Conservation (phyloP, 768 basidiomycete genomes). For the Mycena rebaudengoi region DNA sequence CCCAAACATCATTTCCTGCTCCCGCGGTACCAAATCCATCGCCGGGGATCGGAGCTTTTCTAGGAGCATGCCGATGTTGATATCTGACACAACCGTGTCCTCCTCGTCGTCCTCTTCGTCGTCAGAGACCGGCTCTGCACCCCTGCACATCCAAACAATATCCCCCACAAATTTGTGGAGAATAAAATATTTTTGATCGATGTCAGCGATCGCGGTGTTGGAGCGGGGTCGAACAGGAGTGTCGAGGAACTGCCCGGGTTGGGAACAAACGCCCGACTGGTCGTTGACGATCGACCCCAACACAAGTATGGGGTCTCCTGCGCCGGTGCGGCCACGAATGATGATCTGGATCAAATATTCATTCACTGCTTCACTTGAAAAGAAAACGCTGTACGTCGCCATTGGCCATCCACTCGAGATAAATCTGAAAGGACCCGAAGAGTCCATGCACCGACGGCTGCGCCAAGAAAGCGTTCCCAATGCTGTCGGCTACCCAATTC, state of each 20-base stretch:
- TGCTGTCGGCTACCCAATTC: background rate
- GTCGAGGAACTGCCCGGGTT: background rate
- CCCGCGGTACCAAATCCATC: constrained; percentile 17
- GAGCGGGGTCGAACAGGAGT: too few species aligned
- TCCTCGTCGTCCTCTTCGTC: background rate
- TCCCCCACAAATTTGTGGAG: background rate
- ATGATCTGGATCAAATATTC: background rate
- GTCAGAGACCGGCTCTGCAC: background rate
- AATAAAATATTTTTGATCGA: background rate
- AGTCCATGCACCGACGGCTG: background rate
- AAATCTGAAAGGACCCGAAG: background rate
- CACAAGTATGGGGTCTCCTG: background rate
- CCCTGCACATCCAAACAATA: background rate
- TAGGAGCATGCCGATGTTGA: constrained; percentile 7
- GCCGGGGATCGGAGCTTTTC: constrained; percentile 11
- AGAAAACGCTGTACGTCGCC: background rate
- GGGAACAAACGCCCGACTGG: background rate
- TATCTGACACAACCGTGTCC: constrained; percentile 31
- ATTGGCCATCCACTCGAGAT: background rate
- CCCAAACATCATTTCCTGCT: constrained; percentile 13
- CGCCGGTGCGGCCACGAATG: background rate
- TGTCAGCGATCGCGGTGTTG: background rate
- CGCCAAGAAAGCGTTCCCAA: background rate
- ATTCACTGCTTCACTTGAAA: background rate
- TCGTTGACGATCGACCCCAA: background rate